Evolutionary conservation across 805 yeast genomes (phyloP), one percentile per base, ranked within the genome.

Genomic region (Yamadazyma nakazawae): DNA sequence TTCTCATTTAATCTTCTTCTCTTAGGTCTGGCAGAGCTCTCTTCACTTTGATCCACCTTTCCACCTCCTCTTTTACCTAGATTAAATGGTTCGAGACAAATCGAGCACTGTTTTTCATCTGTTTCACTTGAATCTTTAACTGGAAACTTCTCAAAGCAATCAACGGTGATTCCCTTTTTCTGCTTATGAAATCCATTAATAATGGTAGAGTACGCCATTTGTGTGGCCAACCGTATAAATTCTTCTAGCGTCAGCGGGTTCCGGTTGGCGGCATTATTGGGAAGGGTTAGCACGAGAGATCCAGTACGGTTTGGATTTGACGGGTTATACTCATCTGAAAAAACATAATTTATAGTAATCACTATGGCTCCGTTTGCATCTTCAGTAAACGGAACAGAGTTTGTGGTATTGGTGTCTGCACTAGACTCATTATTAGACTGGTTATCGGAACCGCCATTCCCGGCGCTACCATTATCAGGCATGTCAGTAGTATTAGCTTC

Each of bases 141-240:
- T 5, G 80, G 78, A 46, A 84, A 72, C 5, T 70, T 64, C 28
- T 76, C 76, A 63, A 85, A 84, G 28, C 68, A 69, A 21, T 76
- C 77, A 18, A 70, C 61, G 0, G 84, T 67, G 3, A 83, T 70
- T 9, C 88, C 88, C 32, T 74, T 69, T 16, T 74, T 68, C 46
- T 70, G 72, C 47, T 74, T 70, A 10, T 18, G 43, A 26, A 76
- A 66, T 34, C 76, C 72, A 17, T 77, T 74, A 3, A 79, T 72
- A 32, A 84, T 78, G 13, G 88, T 80, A 34, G 84, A 68, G 60
- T 83, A 72, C 1, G 90, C 90, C 62, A 85, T 74, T 21, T 81
- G 80, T 0, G 91, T 83, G 2, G 90, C 89, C 47, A 85, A 64
- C 24, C 83, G 70, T 11, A 85, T 78, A 45, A 85, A 71, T 31